Evolutionary conservation across 1,139 yeast genomes (phyloP).

Genomic region (Geotrichum carabidarum): DNA sequence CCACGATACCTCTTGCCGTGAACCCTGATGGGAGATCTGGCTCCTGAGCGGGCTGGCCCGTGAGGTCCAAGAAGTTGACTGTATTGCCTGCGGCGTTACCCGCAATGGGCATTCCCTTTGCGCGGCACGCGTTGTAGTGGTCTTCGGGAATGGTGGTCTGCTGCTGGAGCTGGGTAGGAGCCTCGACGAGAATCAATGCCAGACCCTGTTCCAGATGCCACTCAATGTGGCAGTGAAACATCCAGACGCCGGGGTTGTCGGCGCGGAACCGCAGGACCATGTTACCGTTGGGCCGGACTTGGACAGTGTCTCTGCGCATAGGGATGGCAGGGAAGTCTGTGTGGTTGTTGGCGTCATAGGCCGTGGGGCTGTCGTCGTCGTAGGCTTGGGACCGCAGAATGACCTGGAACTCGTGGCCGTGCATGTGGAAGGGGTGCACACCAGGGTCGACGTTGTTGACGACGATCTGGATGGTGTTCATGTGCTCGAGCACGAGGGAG

Average conservation of each 20-base stretch:
- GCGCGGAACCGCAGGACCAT: conserved; percentile 63
- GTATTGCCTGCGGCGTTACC: conserved; percentile 90
- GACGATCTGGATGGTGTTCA: conserved; percentile 58
- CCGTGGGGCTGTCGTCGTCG: conserved; percentile 46
- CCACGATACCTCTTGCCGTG: conserved; percentile 85
- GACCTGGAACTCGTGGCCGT: conserved; percentile 74
- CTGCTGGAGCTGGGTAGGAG: conserved; percentile 56
- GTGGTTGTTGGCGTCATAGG: conserved; percentile 49
- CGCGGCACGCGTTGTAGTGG: conserved; percentile 58
- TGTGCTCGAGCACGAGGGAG: conserved; percentile 62
- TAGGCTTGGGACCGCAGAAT: conserved; percentile 51
- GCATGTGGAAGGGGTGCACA: conserved; percentile 84
- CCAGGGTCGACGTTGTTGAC: conserved; percentile 71
- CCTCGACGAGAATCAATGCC: conserved; percentile 68
- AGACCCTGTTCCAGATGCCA: conserved; percentile 92
- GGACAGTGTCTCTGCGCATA: conserved; percentile 63
- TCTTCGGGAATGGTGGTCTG: conserved; percentile 47
- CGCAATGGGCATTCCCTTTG: conserved; percentile 44
- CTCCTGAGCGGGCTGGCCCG: conserved; percentile 66
- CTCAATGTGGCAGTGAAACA: conserved; percentile 91
- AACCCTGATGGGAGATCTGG: conserved; percentile 73
- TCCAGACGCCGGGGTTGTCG: conserved; percentile 87
- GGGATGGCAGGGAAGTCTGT: conserved; percentile 58
- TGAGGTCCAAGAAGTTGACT: conserved; percentile 55
- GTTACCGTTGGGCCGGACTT: conserved; percentile 62